A percentile compares a stretch with the other conserved stretches of the same genome.
Conservation (phyloP, 108 stramenopile species). For the Aureococcus anophagefferens region DNA sequence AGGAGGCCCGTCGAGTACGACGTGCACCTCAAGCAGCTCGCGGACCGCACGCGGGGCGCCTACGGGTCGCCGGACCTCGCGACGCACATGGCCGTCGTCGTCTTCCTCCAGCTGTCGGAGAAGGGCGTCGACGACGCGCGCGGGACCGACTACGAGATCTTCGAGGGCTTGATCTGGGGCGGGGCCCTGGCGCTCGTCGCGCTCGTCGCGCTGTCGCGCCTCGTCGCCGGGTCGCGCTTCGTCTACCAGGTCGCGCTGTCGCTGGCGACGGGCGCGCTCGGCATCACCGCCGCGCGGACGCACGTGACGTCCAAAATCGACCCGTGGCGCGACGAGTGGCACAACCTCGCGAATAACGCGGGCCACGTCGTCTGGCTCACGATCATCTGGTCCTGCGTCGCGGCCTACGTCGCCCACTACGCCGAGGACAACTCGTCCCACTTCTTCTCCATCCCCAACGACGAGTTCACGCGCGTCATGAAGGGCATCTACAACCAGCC, state of each 20-base stretch:
- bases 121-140: neutral
- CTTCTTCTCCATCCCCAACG: neutral
- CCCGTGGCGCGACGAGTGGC: neutral
- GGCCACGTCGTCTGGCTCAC: neutral
- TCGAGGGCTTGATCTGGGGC: neutral
- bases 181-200: no score
- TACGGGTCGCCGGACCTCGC: neutral
- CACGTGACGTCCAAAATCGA: neutral
- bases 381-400: neutral
- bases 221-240: neutral
- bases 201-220: neutral
- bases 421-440: neutral
- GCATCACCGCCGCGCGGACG: neutral
- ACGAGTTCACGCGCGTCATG: neutral
- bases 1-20: neutral
- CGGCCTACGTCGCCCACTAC: neutral
- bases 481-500: neutral
- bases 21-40: neutral
- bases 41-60: neutral
- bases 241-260: neutral
- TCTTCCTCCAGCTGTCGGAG: neutral
- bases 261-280: neutral
- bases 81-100: constrained; percentile 1
- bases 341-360: neutral
- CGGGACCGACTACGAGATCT: neutral